phyloP scores from a whole-genome alignment of 1,139 yeast species.

The Candida tetrigidarum region DNA sequence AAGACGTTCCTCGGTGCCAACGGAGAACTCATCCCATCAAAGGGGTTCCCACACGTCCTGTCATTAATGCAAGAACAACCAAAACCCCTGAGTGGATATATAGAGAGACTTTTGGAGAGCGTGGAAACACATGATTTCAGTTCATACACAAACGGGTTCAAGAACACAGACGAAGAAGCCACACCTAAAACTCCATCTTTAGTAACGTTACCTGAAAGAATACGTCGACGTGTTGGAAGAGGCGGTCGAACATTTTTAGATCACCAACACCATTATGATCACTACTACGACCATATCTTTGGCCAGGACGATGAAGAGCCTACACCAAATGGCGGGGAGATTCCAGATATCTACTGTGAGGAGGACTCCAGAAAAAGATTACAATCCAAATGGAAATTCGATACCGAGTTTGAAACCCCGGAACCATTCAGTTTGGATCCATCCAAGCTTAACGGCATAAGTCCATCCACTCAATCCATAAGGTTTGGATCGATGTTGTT shows the following conservation, averaged over 20 bases:
- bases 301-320: too few species aligned
- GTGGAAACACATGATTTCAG: constrained; percentile 50
- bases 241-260: constrained; percentile 75
- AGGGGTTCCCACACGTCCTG: constrained; percentile 46
- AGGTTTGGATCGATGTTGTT: constrained; percentile 91
- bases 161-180: constrained; percentile 19
- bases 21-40: constrained; percentile 49
- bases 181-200: constrained; percentile 11
- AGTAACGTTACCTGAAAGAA: constrained; percentile 29
- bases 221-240: constrained; percentile 80
- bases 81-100: constrained; percentile 33
- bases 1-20: constrained; percentile 49
- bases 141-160: constrained; percentile 48
- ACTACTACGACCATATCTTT: not conserved
- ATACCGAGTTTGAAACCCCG: constrained; percentile 60
- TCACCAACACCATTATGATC: constrained; percentile 12
- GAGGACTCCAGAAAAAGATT: constrained; percentile 58
- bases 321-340: not conserved
- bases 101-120: constrained; percentile 47
- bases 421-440: constrained; percentile 69
- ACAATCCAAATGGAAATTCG: constrained; percentile 78
- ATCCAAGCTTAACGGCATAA: constrained; percentile 73
- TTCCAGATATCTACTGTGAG: constrained; percentile 54
- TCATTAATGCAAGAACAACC: constrained; percentile 36
- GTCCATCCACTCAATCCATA: constrained; percentile 86